These are phyloP conservation scores for Debaryomyces prosopidis DNA, from an alignment of 805 yeast species.

Conservation along the genomic window DNA sequence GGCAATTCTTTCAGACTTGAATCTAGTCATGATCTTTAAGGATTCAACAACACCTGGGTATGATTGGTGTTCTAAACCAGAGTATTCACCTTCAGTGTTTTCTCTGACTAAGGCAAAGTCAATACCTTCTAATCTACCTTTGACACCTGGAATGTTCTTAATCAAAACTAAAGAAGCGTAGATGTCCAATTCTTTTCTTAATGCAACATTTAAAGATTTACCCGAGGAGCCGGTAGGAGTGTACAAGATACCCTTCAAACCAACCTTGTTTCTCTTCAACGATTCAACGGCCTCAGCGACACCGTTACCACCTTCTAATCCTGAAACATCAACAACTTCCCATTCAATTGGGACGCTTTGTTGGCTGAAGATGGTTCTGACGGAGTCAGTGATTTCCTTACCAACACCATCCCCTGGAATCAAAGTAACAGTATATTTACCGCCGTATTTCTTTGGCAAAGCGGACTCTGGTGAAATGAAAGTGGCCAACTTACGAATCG, in stretches of 20 bases:
- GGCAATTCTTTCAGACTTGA: constrained; percentile 95
- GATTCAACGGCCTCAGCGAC: constrained; percentile 87
- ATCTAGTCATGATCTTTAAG: constrained; percentile 88
- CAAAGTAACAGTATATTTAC: constrained; percentile 88
- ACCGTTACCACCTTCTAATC: constrained; percentile 55
- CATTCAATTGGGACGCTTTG: constrained; percentile 92
- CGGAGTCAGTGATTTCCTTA: constrained; percentile 92
- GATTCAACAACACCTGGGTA: constrained; percentile 98
- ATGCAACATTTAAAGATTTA: constrained; percentile 90
- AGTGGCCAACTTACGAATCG: constrained; percentile 52
- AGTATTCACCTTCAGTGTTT: constrained; percentile 98
- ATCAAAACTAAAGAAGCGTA: constrained; percentile 93
- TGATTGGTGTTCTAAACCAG: constrained; percentile 96
- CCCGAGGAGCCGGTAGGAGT: constrained; percentile 80
- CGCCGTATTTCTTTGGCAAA: constrained; percentile 91
- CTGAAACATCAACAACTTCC: constrained; percentile 59
- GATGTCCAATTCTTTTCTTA: constrained; percentile 94
- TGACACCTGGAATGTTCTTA: constrained; percentile 92
- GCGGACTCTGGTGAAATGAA: constrained; percentile 59
- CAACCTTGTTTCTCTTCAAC: constrained; percentile 93
- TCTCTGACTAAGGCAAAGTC: constrained; percentile 96
- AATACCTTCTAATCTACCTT: constrained; percentile 83
- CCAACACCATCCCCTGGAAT: constrained; percentile 99
- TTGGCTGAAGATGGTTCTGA: constrained; percentile 81
- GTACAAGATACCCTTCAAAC: constrained; percentile 92